These are phyloP conservation scores for Cadophora gregata DNA, from an alignment of 2,329 filamentous ascomycete species.

Conservation along the genomic window DNA sequence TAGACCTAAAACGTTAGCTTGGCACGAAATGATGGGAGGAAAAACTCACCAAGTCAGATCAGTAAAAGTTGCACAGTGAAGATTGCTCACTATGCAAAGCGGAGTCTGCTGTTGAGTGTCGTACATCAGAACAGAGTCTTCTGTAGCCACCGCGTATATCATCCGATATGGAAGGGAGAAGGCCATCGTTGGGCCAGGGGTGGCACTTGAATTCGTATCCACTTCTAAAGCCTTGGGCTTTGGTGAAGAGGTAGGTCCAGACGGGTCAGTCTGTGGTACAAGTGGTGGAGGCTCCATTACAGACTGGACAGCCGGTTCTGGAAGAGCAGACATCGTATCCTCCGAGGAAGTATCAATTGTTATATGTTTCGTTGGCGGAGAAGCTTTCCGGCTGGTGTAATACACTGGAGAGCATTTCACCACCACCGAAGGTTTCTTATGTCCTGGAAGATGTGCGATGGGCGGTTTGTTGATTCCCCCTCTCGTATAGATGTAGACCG, in stretches of 20 bases:
- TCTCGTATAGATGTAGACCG: slow-evolving; percentile 96
- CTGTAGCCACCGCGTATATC: slow-evolving; percentile 95
- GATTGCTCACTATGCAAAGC: slow-evolving; percentile 91
- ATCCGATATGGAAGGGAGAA: slow-evolving; percentile 92
- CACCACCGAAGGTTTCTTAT: slow-evolving; percentile 97
- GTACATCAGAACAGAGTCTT: slow-evolving; percentile 93
- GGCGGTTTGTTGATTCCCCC: slow-evolving; percentile 97
- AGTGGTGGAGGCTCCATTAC: slow-evolving; percentile 84
- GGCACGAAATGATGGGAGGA: slow-evolving; percentile 29
- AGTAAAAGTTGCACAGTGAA: slow-evolving; percentile 97
- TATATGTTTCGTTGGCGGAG: slow-evolving; percentile 80
- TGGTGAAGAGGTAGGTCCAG: slow-evolving; percentile 60
- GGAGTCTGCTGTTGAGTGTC: slow-evolving; percentile 97
- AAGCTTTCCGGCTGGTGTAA: slow-evolving; percentile 77
- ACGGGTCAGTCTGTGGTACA: slow-evolving; percentile 55
- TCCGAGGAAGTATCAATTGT: slow-evolving; percentile 95
- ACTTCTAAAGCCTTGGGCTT: slow-evolving; percentile 45
- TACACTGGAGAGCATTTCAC: slow-evolving; percentile 92
- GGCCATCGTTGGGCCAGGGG: slow-evolving; percentile 66
- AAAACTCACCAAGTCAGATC: slow-evolving; percentile 85
- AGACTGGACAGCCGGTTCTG: slow-evolving; percentile 72
- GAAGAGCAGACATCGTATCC: slow-evolving; percentile 81
- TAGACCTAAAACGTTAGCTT: slow-evolving; percentile 61
- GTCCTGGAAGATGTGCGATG: slow-evolving; percentile 90
- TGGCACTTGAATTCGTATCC: slow-evolving; percentile 56